A percentile compares a stretch with the other conserved stretches of the same genome.
These are phyloP conservation scores for Aspergillus viridinutans DNA, from an alignment of 2,329 filamentous ascomycete genomes.

Conservation along the genomic window DNA sequence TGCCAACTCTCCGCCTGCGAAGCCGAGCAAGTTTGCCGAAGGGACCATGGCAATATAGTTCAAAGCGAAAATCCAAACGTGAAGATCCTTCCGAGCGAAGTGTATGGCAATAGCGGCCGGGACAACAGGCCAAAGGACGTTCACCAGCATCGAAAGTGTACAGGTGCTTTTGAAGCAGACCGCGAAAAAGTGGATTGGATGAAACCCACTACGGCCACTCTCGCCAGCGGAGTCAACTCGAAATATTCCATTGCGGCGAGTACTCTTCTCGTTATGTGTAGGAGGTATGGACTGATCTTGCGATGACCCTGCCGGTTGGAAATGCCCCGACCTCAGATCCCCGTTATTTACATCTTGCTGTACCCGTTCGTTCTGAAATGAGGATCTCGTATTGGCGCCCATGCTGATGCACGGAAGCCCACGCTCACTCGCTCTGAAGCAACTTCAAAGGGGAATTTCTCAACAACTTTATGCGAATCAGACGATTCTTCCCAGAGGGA, in stretches of 20 bases:
- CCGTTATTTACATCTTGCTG: neutral
- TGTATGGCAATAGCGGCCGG: slow-evolving; percentile 66
- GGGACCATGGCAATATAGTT: slow-evolving; percentile 76
- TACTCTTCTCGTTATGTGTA: slow-evolving; percentile 18
- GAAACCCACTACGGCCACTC: slow-evolving; percentile 63
- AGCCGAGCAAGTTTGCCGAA: slow-evolving; percentile 70
- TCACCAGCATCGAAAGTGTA: slow-evolving; percentile 60
- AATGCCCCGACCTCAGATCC: slow-evolving; percentile 2
- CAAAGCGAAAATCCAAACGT: slow-evolving; percentile 64
- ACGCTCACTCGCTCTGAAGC: neutral
- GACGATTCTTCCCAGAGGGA: neutral
- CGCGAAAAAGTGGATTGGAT: slow-evolving; percentile 59
- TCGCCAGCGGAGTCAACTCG: slow-evolving; percentile 51
- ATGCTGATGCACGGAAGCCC: slow-evolving; percentile 6
- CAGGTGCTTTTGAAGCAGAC: slow-evolving; percentile 64
- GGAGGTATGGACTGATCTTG: slow-evolving; percentile 22
- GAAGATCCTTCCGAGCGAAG: slow-evolving; percentile 52
- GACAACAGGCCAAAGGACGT: slow-evolving; percentile 71
- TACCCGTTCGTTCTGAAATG: slow-evolving; percentile 6
- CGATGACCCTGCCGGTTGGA: slow-evolving; percentile 13
- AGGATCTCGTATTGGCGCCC: slow-evolving; percentile 11
- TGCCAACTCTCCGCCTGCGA: slow-evolving; percentile 67
- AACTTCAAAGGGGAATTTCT: neutral
- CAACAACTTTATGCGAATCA: neutral
- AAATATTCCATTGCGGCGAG: slow-evolving; percentile 23